Base-by-base conservation (phyloP, 495 filamentous ascomycete species). In the Lasiosphaeria ovina region DNA sequence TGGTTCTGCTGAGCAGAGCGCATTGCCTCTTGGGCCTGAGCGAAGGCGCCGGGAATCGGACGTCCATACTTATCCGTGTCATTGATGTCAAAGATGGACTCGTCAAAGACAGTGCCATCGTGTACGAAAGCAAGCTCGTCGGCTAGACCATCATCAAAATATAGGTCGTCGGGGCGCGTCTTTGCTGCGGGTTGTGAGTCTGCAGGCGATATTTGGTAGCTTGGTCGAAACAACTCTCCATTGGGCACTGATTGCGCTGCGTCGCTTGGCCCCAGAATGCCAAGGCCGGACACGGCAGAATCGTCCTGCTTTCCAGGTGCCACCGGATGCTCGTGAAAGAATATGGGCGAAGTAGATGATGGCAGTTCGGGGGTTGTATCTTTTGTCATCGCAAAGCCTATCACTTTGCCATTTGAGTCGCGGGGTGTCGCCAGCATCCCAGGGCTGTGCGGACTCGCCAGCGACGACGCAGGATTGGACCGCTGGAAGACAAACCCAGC, bases 51-150 rank as follows among this genome's bases (percentile, higher is more conserved):
- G 0, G 78, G 74, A 35, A 84, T 75, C 3, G 82, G 82, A 12
- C 81, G 76, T 7, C 82, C 81, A 58, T 81, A 83, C 60, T 76
- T 51, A 59, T 84, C 81, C 0, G 81, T 84, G 62, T 84, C 80
- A 24, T 86, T 79, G 38, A 86, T 80, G 66, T 93, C 89, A 65
- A 93, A 92, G 35, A 92, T 82, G 32, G 88, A 90, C 66, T 93
- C 89, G 62, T 93, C 89, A 65, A 93, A 92, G 14, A 77, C 72
- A 6, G 76, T 75, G 35, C 79, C 81, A 44, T 84, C 81, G 33
- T 74, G 77, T 2, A 68, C 64, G 52, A 81, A 81, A 51, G 78
- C 69, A 3, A 74, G 60, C 58, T 82, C 85, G 65, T 79, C 74
- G 2, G 74, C 74, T 49, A 91, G 77, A 3, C 90, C 91, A 63